Percentiles rank a stretch among this genome's conserved stretches.
Evolutionary conservation across 306 rosid genomes (phyloP).

Genomic region (Boehmeria nivea): DNA sequence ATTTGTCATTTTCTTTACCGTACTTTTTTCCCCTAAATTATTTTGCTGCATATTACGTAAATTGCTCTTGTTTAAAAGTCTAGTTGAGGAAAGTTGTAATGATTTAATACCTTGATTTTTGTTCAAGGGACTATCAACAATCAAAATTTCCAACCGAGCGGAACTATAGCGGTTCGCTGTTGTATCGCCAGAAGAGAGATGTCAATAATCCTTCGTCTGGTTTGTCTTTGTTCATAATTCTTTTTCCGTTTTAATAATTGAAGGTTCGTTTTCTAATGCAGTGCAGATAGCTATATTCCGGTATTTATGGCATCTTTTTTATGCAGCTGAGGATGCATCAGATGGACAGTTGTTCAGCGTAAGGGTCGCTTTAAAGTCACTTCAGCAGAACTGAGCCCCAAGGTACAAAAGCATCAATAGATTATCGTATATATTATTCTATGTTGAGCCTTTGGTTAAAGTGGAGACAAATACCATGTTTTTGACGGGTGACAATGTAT

Average conservation of each 20-base stretch:
- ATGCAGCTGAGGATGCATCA: constrained; percentile 72
- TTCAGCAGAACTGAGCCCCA: constrained; percentile 70
- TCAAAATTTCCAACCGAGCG: constrained; percentile 54
- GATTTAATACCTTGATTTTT: neutral
- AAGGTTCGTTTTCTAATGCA: neutral
- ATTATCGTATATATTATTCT: neutral
- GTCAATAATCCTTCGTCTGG: constrained; percentile 54
- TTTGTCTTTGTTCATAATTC: constrained; percentile 26
- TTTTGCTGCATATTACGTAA: too few relatives aligned
- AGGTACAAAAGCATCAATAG: constrained; percentile 41
- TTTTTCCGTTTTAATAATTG: constrained; percentile 3
- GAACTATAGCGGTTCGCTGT: constrained; percentile 74
- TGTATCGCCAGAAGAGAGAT: constrained; percentile 71
- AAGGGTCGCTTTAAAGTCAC: constrained; percentile 95
- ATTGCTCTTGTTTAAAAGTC: constrained; percentile 13
- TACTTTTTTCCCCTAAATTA: too few relatives aligned
- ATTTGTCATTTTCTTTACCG: too few relatives aligned
- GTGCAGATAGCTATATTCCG: neutral
- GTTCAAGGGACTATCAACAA: constrained; percentile 74
- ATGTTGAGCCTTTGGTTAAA: too few relatives aligned
- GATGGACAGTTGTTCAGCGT: constrained; percentile 81
- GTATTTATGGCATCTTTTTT: constrained; percentile 5
- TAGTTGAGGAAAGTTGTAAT: neutral
- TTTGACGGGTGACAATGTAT: neutral
- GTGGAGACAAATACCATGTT: neutral